phyloP scores from a whole-genome alignment of 1,284 basidiomycete genomes.

The Cutaneotrichosporon sp. region DNA sequence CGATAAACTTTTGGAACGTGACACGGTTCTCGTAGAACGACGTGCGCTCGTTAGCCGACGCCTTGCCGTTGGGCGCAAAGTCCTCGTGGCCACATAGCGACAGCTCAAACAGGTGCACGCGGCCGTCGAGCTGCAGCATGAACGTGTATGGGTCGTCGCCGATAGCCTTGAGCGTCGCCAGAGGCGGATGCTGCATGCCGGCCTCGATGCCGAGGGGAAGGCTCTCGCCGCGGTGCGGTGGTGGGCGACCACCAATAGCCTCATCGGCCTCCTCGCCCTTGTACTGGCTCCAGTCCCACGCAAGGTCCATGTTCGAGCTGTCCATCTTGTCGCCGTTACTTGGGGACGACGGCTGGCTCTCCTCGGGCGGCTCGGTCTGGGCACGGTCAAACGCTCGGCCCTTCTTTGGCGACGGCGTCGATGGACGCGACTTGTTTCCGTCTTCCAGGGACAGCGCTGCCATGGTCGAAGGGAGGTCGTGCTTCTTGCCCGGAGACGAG shows the following conservation, averaged over 20 bases:
- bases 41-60: constrained; percentile 30
- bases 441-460: constrained; percentile 13
- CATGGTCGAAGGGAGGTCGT: constrained; percentile 9
- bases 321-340: constrained; percentile 1
- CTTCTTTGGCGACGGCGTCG: constrained; percentile 2
- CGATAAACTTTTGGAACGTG: constrained; percentile 52
- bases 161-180: constrained; percentile 42
- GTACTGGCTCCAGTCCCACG: constrained; percentile 42
- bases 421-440: background rate
- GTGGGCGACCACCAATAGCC: background rate
- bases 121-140: constrained; percentile 46
- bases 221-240: constrained; percentile 9
- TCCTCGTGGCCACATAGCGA: constrained; percentile 43
- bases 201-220: constrained; percentile 3
- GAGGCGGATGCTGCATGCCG: background rate
- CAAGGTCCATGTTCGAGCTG: constrained; percentile 33
- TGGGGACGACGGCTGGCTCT: constrained; percentile 15
- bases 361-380: constrained; percentile 16
- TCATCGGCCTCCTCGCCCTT: constrained; percentile 12
- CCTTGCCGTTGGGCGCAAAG: constrained; percentile 28
- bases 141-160: constrained; percentile 51
- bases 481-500: background rate
- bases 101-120: constrained; percentile 52
- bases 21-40: constrained; percentile 49
- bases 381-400: constrained; percentile 7